Base-by-base conservation (phyloP, 306 rosid genomes). In the Albizia julibrissin region DNA sequence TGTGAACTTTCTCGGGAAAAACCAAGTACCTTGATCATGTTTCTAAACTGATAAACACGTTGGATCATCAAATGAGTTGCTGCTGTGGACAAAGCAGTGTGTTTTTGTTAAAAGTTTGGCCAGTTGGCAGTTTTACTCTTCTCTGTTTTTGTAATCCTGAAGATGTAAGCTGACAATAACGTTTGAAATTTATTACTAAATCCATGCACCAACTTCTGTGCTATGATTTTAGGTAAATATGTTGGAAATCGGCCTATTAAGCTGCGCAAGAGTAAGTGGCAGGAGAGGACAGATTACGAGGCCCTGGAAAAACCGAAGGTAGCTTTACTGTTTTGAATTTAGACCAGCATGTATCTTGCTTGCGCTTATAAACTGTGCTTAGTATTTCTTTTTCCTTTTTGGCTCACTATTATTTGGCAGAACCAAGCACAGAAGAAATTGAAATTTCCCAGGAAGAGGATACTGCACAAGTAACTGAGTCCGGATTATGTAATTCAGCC, bases 181-280 rank as follows among this genome's bases (percentile, higher is more conserved):
- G 47, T 78, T 31, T 42, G 40, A 69, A 69, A 42, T 81, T 46
- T 62, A 50, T 42, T 64, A n/a, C 44, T 49, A 40, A 31, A 8
- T 43, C 72, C 31, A 72, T 22, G 52, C 22, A 67, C 27, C 31
- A 31, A 29, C 42, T 64, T 78, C 67, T 72, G 19, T 27, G 73
- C 74, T 72, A 34, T 78, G 58, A 72, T 86, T 73, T 62, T 88
- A 96, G 99, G 99, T 46, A 96, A 93, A 74, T 96, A 96, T 56
- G 98, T 96, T 29, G 99, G 99, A 77, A 96, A 96, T 80, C 86
- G 98, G 37, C 99, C 99, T 15, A 96, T 96, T 77, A 96, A 96
- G 86, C 88, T 93, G 18, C 95, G 97, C 27, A 96, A 93, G 87
- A 96, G 99, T 78, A 96, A 96, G 84, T 96, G 98, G 99, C 91